A percentile compares a stretch with the other conserved stretches of the same genome.
phyloP scores from a whole-genome alignment of 1,284 basidiomycete genomes.

The Ceratobasidium sp. region DNA sequence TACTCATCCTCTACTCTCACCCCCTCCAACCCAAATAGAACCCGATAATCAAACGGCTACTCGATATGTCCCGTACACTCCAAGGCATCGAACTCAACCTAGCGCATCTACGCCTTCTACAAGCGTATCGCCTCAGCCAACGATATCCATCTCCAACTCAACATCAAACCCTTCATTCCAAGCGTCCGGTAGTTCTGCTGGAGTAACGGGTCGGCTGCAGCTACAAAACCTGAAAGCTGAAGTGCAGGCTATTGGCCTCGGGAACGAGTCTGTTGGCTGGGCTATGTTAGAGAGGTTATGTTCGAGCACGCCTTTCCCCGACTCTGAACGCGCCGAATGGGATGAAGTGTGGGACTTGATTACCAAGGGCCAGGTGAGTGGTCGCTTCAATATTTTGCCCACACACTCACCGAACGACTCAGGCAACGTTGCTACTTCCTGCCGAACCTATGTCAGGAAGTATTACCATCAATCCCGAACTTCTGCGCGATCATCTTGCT shows the following conservation, averaged over 20 bases:
- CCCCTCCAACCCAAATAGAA: constrained; percentile 55
- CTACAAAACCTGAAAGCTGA: constrained; percentile 85
- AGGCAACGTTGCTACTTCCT: constrained; percentile 86
- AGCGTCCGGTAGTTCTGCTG: constrained; percentile 56
- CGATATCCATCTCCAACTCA: constrained; percentile 58
- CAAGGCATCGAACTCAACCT: constrained; percentile 65
- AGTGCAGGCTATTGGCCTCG: constrained; percentile 80
- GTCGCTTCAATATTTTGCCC: constrained; percentile 15
- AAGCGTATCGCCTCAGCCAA: constrained; percentile 60
- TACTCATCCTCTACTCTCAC: constrained; percentile 74
- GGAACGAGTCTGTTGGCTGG: constrained; percentile 81
- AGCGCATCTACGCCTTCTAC: constrained; percentile 66
- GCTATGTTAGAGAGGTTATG: constrained; percentile 84
- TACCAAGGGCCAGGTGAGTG: constrained; percentile 74
- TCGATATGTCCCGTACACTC: constrained; percentile 70
- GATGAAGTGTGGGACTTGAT: constrained; percentile 77
- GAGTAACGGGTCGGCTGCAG: constrained; percentile 77
- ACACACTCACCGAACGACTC: constrained; percentile 32
- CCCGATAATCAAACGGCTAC: constrained; percentile 50
- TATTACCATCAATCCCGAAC: constrained; percentile 73
- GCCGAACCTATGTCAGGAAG: constrained; percentile 64
- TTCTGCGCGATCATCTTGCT: constrained; percentile 82
- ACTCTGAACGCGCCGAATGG: constrained; percentile 76
- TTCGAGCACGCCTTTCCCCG: constrained; percentile 60
- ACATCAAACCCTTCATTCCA: constrained; percentile 50